Percentiles rank a stretch among this genome's conserved stretches.
phyloP scores from a whole-genome alignment of 2,329 filamentous ascomycete genomes.

The Pseudogymnoascus sp. region DNA sequence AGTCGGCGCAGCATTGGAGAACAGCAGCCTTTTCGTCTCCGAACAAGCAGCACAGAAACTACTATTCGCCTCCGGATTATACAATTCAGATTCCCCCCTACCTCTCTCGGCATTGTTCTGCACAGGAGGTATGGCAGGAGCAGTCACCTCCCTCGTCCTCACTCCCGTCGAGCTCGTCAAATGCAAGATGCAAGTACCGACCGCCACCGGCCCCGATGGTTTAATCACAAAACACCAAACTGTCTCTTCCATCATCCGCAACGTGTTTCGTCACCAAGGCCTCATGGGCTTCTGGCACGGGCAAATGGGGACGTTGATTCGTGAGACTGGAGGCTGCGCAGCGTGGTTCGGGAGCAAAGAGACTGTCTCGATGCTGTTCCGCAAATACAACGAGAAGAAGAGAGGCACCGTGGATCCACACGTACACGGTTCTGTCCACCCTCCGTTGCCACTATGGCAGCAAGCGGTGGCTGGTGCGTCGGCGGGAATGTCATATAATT shows the following conservation, averaged over 20 bases:
- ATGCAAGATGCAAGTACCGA: constrained; percentile 89
- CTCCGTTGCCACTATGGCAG: constrained; percentile 71
- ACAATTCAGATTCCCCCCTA: constrained; percentile 51
- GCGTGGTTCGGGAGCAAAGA: constrained; percentile 95
- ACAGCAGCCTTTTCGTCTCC: constrained; percentile 87
- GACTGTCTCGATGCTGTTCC: constrained; percentile 66
- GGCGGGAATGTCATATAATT: constrained; percentile 92
- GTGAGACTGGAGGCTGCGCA: constrained; percentile 86
- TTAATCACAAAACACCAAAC: constrained; percentile 45
- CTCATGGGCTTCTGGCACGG: constrained; percentile 89
- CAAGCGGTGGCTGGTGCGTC: constrained; percentile 81
- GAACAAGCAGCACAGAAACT: constrained; percentile 68
- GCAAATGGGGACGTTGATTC: constrained; percentile 85
- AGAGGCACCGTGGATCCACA: constrained; percentile 6
- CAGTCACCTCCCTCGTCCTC: constrained; percentile 82
- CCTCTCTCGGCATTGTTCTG: constrained; percentile 69
- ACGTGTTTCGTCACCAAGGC: constrained; percentile 78
- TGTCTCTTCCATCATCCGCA: constrained; percentile 65
- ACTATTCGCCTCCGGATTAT: constrained; percentile 49
- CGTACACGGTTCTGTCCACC: constrained; percentile 18
- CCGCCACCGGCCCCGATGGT: constrained; percentile 35
- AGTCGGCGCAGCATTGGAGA: constrained; percentile 86
- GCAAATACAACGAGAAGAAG: constrained; percentile 44
- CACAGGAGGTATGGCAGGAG: constrained; percentile 80
- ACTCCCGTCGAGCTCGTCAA: constrained; percentile 97